phyloP scores from a whole-genome alignment of 306 rosid genomes.

The Gastrolobium villosum region DNA sequence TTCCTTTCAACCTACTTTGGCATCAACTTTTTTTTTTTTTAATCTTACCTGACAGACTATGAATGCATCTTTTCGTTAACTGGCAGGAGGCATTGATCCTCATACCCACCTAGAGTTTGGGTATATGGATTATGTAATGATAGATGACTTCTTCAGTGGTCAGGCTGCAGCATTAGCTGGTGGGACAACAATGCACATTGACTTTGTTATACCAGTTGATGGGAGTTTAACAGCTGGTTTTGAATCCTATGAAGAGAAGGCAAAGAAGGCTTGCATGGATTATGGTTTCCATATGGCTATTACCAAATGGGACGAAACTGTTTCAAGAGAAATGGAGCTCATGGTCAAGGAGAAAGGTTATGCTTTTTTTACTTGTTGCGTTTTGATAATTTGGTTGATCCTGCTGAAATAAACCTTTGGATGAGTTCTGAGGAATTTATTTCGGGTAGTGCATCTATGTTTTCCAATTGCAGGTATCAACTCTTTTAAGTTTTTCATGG shows the following conservation, averaged over 20 bases:
- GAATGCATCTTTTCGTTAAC: constrained; percentile 43
- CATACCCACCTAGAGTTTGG: constrained; percentile 86
- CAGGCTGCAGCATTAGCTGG: constrained; percentile 99
- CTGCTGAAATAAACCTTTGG: not conserved
- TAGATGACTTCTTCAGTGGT: constrained; percentile 92
- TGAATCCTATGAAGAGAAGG: constrained; percentile 82
- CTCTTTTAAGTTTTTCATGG: constrained; percentile 96
- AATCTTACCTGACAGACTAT: constrained; percentile 12
- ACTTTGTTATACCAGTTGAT: constrained; percentile 79
- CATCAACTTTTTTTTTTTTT: not conserved
- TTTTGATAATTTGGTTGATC: constrained; percentile 16
- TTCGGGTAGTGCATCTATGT: constrained; percentile 6
- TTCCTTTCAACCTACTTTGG: not conserved
- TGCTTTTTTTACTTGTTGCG: constrained; percentile 37
- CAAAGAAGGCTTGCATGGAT: constrained; percentile 88
- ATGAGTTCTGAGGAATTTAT: constrained; percentile 37
- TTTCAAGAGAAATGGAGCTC: constrained; percentile 86
- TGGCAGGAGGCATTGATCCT: constrained; percentile 97
- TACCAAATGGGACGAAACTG: constrained; percentile 89
- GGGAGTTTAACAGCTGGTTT: constrained; percentile 84
- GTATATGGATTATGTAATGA: constrained; percentile 70
- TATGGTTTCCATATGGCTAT: constrained; percentile 98
- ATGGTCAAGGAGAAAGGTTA: constrained; percentile 92
- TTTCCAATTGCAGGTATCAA: constrained; percentile 74
- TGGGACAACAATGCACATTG: constrained; percentile 98